Evolutionary conservation across 1,284 basidiomycete genomes (phyloP).

Genomic region (Pseudozyma pruni): DNA sequence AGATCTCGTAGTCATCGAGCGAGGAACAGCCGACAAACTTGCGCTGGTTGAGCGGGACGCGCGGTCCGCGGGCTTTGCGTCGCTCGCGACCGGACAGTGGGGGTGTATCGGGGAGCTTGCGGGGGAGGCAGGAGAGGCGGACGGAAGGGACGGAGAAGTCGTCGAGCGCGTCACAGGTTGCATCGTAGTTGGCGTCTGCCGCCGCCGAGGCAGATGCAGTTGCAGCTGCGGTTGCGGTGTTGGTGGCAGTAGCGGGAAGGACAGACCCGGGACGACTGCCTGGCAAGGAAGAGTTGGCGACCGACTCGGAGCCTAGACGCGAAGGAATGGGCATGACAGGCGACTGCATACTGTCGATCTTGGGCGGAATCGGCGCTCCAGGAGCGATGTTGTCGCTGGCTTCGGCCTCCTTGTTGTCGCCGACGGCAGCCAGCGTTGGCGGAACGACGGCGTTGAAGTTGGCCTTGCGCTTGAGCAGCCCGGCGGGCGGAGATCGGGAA

Average conservation of each 20-base stretch:
- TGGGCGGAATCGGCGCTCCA: conserved; percentile 28
- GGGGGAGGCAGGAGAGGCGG: conserved; percentile 36
- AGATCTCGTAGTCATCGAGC: conserved; percentile 62
- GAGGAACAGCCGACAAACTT: conserved; percentile 59
- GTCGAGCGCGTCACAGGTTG: conserved; percentile 32
- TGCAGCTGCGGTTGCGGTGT: not conserved
- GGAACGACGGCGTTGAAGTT: conserved; percentile 35
- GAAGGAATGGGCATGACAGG: conserved; percentile 16
- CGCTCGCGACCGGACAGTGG: conserved; percentile 22
- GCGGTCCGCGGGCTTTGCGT: conserved; percentile 33
- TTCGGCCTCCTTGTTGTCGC: not conserved
- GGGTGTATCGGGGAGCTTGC: conserved; percentile 10
- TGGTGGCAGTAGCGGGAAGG: conserved; percentile 4
- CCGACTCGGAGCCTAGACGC: conserved; percentile 15
- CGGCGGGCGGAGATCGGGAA: conserved; percentile 43
- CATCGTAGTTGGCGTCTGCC: conserved; percentile 16
- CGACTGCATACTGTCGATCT: conserved; percentile 30
- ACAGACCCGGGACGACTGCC: conserved; percentile 17
- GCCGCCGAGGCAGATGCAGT: no score
- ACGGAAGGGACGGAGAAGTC: conserved; percentile 23
- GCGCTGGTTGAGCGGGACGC: conserved; percentile 52
- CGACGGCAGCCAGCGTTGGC: conserved; percentile 13
- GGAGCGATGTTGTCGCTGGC: conserved; percentile 21
- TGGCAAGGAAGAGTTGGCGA: not conserved
- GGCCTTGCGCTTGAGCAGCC: conserved; percentile 43